Base-by-base conservation (phyloP, 805 yeast genomes). In the Komagataella populi region DNA sequence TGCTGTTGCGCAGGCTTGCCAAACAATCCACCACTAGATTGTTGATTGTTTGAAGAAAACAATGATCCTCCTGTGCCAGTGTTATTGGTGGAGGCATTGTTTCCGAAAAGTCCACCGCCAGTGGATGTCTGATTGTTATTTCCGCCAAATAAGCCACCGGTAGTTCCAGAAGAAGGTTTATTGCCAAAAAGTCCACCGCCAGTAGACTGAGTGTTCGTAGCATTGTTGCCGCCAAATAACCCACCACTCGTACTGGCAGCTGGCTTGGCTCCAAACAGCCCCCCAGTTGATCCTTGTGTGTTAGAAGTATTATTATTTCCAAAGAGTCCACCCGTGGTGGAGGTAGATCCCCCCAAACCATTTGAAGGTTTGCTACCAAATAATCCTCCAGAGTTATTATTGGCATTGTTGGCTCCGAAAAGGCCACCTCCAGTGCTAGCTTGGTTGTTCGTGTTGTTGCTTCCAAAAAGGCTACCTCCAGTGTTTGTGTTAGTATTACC, bases 131-230 rank as follows among this genome's bases (percentile, higher is more conserved):
- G 47, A 22, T 45, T 22, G 4, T 14, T 52, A 47, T 65, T 57
- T 56, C 58, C 62, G 16, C 74, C 73, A 62, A 71, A 74, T 50
- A 70, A 57, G 24, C 71, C 72, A 53, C 72, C 73, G 44, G 63
- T 55, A 8, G 62, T 55, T 44, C 60, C 16, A 17, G 48, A 22
- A 36, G 56, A 59, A 4, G 57, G 55, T 44, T 59, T 63, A 50
- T 57, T 58, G 14, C 78, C 77, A 58, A 74, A 73, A 24, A 72
- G 53, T 3, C 78, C 79, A 44, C 77, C 76, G 6, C 52, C 46
- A 17, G 55, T 22, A 16, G 51, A 5, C 5, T 48, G 30, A 12
- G 30, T 39, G 49, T 18, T 24, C 14, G 23, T 7, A 46, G 50
- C 23, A 17, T 17, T 23, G 49, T 46, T 49, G 17, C 45, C 46